Evolutionary conservation across 345 rosid genomes (phyloP), one percentile per base, ranked within the genome.

Genomic region (Populus davidiana): DNA sequence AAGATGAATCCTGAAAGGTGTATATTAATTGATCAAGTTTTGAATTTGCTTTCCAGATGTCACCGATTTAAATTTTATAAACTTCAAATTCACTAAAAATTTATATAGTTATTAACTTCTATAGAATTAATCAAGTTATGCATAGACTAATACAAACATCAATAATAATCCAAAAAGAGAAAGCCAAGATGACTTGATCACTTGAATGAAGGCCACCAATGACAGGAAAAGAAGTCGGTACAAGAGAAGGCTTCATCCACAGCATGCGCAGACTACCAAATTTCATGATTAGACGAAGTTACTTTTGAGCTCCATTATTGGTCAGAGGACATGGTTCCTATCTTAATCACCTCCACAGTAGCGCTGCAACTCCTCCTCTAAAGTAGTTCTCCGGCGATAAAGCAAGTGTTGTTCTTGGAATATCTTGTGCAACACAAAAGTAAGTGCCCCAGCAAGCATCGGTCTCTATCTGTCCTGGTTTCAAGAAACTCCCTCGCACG

Each of bases 41-140:
- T 33, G 0, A 0, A 0, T 33, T 33, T 33, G 5, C 0, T 4
- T 33, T 33, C 0, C 0, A 33, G 0, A 4, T 0, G 0, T 33
- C 0, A 33, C 0, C 0, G 4, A 5, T 33, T 33, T 0, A 3
- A 31, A 0, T 31, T 0, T 0, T 0, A 31, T 0, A 31, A 31
- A 31, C 0, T 2, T 31, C 33, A 31, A 2, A 3, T 0, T 1
- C 3, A 31, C 3, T 31, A 4, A 0, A 33, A 33, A 0, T 2
- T 33, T 33, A 0, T 2, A 33, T 33, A 2, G 0, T 3, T 0
- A 0, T 33, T 33, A 33, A 33, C 5, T 33, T 3, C 0, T 33
- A 3, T 33, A 0, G 0, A 0, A 33, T 33, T 33, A 33, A 3
- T 33, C 5, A 0, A 33, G 5, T 0, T 33, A 33, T 0, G 0